Base-by-base conservation (phyloP, 2,329 filamentous ascomycete species). In the Chaetomium strumarium region DNA sequence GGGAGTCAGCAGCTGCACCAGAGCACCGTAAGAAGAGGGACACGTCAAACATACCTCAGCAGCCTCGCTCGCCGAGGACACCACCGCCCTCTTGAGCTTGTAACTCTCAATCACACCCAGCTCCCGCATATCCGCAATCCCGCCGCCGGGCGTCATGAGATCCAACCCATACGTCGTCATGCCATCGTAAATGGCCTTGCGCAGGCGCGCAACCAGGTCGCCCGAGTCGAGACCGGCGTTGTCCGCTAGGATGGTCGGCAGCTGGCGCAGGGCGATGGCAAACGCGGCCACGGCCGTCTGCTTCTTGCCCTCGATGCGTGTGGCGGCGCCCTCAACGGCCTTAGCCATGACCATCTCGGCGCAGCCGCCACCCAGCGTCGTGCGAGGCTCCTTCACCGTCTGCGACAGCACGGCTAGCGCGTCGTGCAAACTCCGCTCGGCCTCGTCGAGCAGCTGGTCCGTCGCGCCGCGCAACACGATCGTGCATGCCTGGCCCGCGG, bases 331-430 rank as follows among this genome's bases (percentile, higher is more conserved):
- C 67, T 96, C 92, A 19, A 99, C 93, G 8, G 93, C 93, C 78
- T 96, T 96, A 59, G 92, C 89, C 93, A 99, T 99, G 62, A 95
- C 76, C 92, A 97, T 97, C 80, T 99, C 93, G 5, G 92, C 91
- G 67, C 90, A 97, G 29, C 93, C 93, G 66, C 93, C 93, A 49
- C 93, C 93, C 3, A 99, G 83, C 0, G 93, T 97, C 39, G 91
- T 95, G 68, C 89, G 84, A 48, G 93, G 93, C 72, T 96, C 91
- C 70, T 87, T 88, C 63, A 99, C 88, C 1, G 93, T 99, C 72
- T 99, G 93, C 10, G 92, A 97, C 38, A 99, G 81, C 12, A 99
- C 93, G 13, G 93, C 93, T 53, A 99, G 79, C 44, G 93, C 93
- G 70, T 99, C 93, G 72, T 99, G 93, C 60, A 99, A 77, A 61